Evolutionary conservation across 306 rosid species (phyloP).

Genomic region (Inga oerstediana): DNA sequence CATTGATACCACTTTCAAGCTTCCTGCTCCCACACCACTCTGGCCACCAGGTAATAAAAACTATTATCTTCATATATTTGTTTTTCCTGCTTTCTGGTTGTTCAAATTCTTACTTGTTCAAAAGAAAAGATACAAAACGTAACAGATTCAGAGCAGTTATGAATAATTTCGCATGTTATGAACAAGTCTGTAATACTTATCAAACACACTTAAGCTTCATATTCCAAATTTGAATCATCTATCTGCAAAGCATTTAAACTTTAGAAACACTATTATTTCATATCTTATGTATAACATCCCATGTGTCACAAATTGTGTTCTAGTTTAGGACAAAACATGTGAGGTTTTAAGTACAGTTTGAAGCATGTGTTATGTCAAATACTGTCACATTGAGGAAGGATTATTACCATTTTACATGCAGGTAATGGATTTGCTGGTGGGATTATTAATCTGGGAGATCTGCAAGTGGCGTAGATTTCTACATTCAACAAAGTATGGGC

Average conservation of each 20-base stretch:
- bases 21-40: constrained; percentile 53
- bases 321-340: no score
- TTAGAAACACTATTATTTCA: no score
- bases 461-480: not conserved
- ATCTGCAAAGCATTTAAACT: not conserved
- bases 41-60: constrained; percentile 34
- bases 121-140: not conserved
- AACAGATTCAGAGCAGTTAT: not conserved
- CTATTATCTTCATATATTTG: not conserved
- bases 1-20: constrained; percentile 48
- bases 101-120: not conserved
- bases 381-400: no score
- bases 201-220: no score
- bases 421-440: constrained; percentile 42
- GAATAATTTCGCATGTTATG: no score
- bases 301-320: not conserved
- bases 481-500: not conserved
- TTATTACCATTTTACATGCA: not conserved
- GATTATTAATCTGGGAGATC: not conserved
- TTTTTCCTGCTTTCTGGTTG: not conserved
- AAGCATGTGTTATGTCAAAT: no score
- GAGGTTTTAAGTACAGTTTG: no score
- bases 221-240: not conserved
- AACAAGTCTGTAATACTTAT: no score
- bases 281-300: not conserved